Evolutionary conservation across 2,329 filamentous ascomycete species (phyloP).

Genomic region (Venturia nashicola): DNA sequence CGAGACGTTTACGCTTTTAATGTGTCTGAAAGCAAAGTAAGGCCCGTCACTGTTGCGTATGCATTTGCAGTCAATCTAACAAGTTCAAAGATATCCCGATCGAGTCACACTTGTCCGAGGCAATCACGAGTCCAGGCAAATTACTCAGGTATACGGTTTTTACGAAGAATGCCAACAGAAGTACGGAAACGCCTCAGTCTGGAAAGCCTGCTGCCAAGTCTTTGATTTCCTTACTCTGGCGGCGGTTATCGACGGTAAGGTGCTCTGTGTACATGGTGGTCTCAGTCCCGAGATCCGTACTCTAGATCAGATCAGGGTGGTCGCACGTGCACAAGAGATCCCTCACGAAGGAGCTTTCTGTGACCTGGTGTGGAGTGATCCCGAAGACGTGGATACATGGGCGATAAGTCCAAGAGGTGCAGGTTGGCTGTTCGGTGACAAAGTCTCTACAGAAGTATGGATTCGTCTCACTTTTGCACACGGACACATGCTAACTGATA

Average conservation of each 20-base stretch:
- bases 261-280: conserved; percentile 96
- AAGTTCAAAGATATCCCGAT: conserved; percentile 48
- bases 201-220: conserved; percentile 98
- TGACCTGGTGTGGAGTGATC: conserved; percentile 88
- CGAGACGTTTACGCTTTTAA: conserved; percentile 59
- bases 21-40: conserved; percentile 62
- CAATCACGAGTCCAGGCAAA: conserved; percentile 96
- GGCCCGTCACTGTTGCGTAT: conserved; percentile 15
- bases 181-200: conserved; percentile 97
- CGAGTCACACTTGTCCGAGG: conserved; percentile 61
- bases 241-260: conserved; percentile 96
- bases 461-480: neutral
- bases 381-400: conserved; percentile 58
- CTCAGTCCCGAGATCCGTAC: conserved; percentile 94
- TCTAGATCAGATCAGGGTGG: conserved; percentile 76
- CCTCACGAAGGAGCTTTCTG: conserved; percentile 98
- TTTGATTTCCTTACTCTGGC: conserved; percentile 98
- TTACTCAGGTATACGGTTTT: conserved; percentile 98
- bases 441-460: conserved; percentile 52
- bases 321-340: conserved; percentile 78
- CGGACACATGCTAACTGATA: conserved; percentile 9
- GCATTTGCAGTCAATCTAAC: conserved; percentile 9
- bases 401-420: conserved; percentile 56
- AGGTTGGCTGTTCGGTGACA: conserved; percentile 58
- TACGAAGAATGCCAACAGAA: conserved; percentile 98